phyloP scores from a whole-genome alignment of 2,329 filamentous ascomycete genomes.

The Xylaria arbuscula region DNA sequence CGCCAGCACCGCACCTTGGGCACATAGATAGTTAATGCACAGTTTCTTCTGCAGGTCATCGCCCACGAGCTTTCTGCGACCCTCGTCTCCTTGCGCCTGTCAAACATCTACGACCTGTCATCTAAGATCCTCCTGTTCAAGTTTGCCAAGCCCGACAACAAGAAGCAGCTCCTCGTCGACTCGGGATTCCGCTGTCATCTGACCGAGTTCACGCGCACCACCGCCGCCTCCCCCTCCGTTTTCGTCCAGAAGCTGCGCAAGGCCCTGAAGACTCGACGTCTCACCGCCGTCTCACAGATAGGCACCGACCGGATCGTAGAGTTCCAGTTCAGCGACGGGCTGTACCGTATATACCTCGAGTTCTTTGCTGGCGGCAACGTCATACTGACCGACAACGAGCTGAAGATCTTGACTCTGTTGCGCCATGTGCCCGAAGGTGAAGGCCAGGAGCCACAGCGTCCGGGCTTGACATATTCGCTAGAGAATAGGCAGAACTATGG shows the following conservation, averaged over 20 bases:
- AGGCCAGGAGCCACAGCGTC: slow-evolving; percentile 83
- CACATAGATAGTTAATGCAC: slow-evolving; percentile 5
- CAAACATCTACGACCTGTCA: slow-evolving; percentile 96
- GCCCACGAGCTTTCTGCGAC: slow-evolving; percentile 87
- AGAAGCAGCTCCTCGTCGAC: slow-evolving; percentile 91
- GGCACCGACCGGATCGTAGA: slow-evolving; percentile 95
- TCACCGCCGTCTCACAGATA: slow-evolving; percentile 84
- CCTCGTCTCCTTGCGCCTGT: slow-evolving; percentile 81
- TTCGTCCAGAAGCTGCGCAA: slow-evolving; percentile 91
- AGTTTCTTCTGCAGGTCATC: slow-evolving; percentile 74
- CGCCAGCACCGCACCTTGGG: neutral
- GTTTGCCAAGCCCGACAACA: slow-evolving; percentile 88
- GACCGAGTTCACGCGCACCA: slow-evolving; percentile 88
- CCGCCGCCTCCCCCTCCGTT: slow-evolving; percentile 82
- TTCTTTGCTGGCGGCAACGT: slow-evolving; percentile 98
- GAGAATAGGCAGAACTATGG: slow-evolving; percentile 85
- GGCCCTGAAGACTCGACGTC: slow-evolving; percentile 84
- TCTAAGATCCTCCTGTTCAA: slow-evolving; percentile 96
- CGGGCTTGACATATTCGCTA: slow-evolving; percentile 82
- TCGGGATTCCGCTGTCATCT: slow-evolving; percentile 96
- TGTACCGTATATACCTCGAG: slow-evolving; percentile 88
- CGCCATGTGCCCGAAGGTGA: slow-evolving; percentile 83
- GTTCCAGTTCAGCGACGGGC: slow-evolving; percentile 90
- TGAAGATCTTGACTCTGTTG: slow-evolving; percentile 83
- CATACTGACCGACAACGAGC: slow-evolving; percentile 85